Conservation (phyloP, 2,329 filamentous ascomycete species). For the Rhytidhysteron rufulum region DNA sequence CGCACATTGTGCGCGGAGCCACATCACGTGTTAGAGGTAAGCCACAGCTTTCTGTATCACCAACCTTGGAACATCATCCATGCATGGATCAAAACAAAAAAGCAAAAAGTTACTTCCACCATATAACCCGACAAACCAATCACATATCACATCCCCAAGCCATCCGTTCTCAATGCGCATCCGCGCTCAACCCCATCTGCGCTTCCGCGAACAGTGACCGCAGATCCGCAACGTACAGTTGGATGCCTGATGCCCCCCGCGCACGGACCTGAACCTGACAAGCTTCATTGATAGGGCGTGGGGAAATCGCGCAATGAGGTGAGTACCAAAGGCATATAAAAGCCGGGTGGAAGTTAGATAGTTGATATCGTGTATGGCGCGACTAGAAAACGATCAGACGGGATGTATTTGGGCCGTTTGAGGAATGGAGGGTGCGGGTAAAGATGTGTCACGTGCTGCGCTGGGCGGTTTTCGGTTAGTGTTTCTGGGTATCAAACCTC, state of each 20-base stretch:
- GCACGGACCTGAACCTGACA: neutral
- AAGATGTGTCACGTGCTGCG: neutral
- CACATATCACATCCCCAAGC: too few relatives aligned
- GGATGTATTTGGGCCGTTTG: neutral
- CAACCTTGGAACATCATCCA: too few relatives aligned
- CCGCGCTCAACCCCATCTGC: too few relatives aligned
- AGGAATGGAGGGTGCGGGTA: neutral
- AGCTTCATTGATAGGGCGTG: neutral
- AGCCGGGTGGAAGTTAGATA: neutral
- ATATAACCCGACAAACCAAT: too few relatives aligned
- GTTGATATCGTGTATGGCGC: neutral
- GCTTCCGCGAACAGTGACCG: too few relatives aligned
- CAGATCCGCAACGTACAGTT: neutral
- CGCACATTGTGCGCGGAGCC: too few relatives aligned
- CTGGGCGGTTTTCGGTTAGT: constrained; percentile 2
- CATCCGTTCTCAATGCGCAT: too few relatives aligned
- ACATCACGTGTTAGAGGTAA: too few relatives aligned
- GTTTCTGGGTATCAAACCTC: neutral
- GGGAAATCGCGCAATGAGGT: neutral
- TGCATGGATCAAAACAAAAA: too few relatives aligned
- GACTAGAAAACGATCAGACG: neutral
- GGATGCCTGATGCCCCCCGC: neutral
- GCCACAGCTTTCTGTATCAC: too few relatives aligned
- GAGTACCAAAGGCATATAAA: neutral
- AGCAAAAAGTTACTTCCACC: too few relatives aligned